These are phyloP conservation scores for Termitomyces sp. DNA, from an alignment of 768 basidiomycete genomes.

Conservation along the genomic window DNA sequence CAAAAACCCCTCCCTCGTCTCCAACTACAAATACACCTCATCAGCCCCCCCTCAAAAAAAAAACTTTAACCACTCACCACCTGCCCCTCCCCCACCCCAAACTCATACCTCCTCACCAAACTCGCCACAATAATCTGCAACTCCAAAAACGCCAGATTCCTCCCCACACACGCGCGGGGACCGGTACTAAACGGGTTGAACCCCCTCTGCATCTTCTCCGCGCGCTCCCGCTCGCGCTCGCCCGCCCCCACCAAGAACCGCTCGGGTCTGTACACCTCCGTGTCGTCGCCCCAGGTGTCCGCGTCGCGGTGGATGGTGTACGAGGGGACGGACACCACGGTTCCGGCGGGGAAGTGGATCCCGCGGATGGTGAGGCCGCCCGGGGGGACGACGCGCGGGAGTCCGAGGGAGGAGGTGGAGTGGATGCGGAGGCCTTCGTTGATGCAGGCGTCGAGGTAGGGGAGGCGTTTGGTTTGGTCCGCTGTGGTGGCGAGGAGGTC, in stretches of 20 bases:
- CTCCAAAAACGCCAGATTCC: conserved; percentile 79
- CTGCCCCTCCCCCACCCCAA: conserved; percentile 58
- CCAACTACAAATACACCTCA: conserved; percentile 39
- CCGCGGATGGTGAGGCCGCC: conserved; percentile 64
- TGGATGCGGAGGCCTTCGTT: conserved; percentile 84
- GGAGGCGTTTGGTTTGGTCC: conserved; percentile 68
- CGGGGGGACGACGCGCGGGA: conserved; percentile 75
- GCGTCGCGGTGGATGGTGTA: conserved; percentile 80
- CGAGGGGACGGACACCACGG: conserved; percentile 75
- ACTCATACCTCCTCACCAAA: conserved; percentile 70
- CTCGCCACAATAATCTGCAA: conserved; percentile 79
- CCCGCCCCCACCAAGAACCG: conserved; percentile 75
- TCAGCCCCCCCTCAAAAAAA: conserved; percentile 9
- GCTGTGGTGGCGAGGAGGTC: conserved; percentile 61
- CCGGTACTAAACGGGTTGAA: conserved; percentile 89
- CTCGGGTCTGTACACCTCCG: conserved; percentile 73
- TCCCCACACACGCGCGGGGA: conserved; percentile 82
- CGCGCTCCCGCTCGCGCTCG: no score
- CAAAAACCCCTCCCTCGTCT: conserved; percentile 82
- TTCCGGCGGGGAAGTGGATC: conserved; percentile 65
- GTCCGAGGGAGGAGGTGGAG: conserved; percentile 79
- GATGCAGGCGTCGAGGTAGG: conserved; percentile 85
- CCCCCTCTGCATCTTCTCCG: conserved; percentile 60
- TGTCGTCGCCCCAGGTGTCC: conserved; percentile 75
- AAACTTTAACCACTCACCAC: conserved; percentile 35